These are phyloP conservation scores for Cryptomeria japonica DNA, from an alignment of 75 land plant genomes.

Conservation along the genomic window DNA sequence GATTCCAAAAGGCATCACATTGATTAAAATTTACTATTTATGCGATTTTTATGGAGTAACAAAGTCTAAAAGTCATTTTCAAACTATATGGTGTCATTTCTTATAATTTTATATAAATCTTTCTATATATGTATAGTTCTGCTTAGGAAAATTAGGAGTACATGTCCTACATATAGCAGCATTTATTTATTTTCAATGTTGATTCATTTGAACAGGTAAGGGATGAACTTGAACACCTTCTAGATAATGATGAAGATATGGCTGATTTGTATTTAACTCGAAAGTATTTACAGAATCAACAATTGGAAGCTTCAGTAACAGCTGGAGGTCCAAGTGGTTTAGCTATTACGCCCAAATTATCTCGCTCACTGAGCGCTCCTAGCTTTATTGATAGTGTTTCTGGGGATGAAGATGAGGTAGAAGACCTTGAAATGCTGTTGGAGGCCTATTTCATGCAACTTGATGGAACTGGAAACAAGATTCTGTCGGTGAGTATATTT, in stretches of 20 bases:
- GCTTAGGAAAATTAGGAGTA: background rate
- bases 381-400: slow-evolving; percentile 55
- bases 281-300: slow-evolving; percentile 68
- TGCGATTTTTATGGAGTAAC: background rate
- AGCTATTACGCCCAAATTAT: slow-evolving; percentile 38
- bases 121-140: background rate
- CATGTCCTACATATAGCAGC: background rate
- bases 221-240: slow-evolving; percentile 94
- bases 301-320: slow-evolving; percentile 51
- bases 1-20: background rate
- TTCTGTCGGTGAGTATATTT: slow-evolving; percentile 66
- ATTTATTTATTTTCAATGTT: slow-evolving; percentile 5
- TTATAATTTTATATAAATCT: background rate
- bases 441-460: slow-evolving; percentile 99
- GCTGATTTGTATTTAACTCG: slow-evolving; percentile 90
- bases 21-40: background rate
- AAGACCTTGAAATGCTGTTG: slow-evolving; percentile 95
- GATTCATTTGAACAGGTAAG: slow-evolving; percentile 55
- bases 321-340: slow-evolving; percentile 33
- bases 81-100: background rate
- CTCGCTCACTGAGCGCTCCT: slow-evolving; percentile 41
- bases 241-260: slow-evolving; percentile 97
- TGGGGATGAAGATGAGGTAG: slow-evolving; percentile 75
- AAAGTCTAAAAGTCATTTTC: background rate
- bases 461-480: slow-evolving; percentile 92